These are phyloP conservation scores for Lentinula sp. DNA, from an alignment of 768 basidiomycete species.

Conservation along the genomic window DNA sequence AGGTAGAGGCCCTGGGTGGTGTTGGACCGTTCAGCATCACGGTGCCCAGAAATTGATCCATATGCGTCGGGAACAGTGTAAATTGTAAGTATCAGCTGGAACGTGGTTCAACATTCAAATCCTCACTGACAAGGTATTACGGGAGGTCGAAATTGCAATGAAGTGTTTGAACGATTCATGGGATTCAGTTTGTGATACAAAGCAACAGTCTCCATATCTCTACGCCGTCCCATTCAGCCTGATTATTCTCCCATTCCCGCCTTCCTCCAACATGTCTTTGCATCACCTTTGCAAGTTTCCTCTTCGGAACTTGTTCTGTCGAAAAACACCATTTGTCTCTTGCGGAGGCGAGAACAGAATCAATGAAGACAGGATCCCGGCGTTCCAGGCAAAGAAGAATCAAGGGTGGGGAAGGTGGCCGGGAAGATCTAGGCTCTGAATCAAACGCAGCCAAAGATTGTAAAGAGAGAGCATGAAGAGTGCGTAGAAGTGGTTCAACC, in stretches of 20 bases:
- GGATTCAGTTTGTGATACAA: background rate
- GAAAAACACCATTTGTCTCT: slow-evolving; percentile 48
- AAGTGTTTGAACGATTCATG: no score
- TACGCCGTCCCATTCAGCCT: slow-evolving; percentile 72
- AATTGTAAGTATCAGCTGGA: no score
- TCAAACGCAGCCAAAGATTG: slow-evolving; percentile 23
- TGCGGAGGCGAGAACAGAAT: slow-evolving; percentile 52
- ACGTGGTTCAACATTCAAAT: no score
- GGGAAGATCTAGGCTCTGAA: background rate
- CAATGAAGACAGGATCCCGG: slow-evolving; percentile 64
- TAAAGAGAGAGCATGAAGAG: slow-evolving; percentile 49
- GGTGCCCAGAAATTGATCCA: no score
- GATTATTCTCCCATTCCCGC: slow-evolving; percentile 42
- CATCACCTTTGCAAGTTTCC: slow-evolving; percentile 55
- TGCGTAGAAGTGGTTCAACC: slow-evolving; percentile 61
- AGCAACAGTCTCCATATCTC: slow-evolving; percentile 69
- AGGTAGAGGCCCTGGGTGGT: no score
- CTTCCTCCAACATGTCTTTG: slow-evolving; percentile 36
- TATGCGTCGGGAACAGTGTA: no score
- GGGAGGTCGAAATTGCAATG: no score
- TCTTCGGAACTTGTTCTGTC: slow-evolving; percentile 50
- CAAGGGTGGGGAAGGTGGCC: slow-evolving; percentile 31
- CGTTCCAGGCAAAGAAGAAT: slow-evolving; percentile 69
- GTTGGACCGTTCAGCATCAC: no score
- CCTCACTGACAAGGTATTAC: no score